These are phyloP conservation scores for Bipolaris bicolor DNA, from an alignment of 2,329 filamentous ascomycete species.

Conservation along the genomic window DNA sequence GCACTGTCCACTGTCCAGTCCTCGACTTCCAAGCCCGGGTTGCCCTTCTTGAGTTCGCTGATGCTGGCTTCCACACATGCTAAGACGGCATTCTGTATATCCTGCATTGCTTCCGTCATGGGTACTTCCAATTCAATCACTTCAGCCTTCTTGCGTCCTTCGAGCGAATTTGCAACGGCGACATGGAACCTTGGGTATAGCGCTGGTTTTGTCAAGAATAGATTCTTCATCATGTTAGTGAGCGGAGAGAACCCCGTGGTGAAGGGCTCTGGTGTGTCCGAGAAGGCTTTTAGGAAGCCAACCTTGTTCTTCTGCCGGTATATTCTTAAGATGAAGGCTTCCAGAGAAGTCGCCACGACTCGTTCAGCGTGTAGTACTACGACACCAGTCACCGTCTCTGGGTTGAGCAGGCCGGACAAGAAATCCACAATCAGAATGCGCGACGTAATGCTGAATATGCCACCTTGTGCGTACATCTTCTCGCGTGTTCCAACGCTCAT, in stretches of 20 bases:
- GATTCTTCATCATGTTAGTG: conserved; percentile 86
- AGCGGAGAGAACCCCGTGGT: conserved; percentile 86
- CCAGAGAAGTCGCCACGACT: conserved; percentile 82
- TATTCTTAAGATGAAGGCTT: conserved; percentile 93
- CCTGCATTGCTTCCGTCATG: conserved; percentile 92
- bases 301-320: conserved; percentile 93
- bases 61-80: conserved; percentile 97
- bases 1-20: conserved; percentile 97
- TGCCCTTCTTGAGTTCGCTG: conserved; percentile 88
- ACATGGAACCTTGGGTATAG: conserved; percentile 95
- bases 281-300: conserved; percentile 95
- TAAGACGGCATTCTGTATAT: conserved; percentile 92
- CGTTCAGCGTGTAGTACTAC: conserved; percentile 88
- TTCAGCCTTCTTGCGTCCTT: conserved; percentile 91
- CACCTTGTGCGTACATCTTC: conserved; percentile 88
- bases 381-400: conserved; percentile 84
- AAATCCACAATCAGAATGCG: conserved; percentile 94
- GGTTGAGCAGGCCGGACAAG: conserved; percentile 79
- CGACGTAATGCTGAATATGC: conserved; percentile 94
- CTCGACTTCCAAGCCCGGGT: conserved; percentile 89
- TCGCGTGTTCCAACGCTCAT: conserved; percentile 86
- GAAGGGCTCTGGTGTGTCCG: conserved; percentile 90
- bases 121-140: conserved; percentile 96
- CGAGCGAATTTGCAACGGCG: conserved; percentile 84
- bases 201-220: conserved; percentile 87